Evolutionary conservation across 2,329 filamentous ascomycete species (phyloP), one percentile per base, ranked within the genome.

Genomic region (Didymellaceae sp.): DNA sequence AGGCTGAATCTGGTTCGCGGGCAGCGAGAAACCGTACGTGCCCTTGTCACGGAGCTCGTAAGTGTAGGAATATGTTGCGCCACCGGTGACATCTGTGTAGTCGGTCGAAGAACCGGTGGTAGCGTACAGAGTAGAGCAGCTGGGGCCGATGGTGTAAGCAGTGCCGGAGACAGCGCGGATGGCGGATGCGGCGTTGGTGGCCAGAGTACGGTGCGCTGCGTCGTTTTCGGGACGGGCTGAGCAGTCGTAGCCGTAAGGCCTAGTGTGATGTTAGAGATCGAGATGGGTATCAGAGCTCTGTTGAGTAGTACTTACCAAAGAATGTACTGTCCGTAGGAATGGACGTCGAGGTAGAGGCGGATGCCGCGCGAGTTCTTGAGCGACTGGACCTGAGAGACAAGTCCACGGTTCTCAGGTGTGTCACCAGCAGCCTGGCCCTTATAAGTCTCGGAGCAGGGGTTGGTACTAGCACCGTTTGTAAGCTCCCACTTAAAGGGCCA

Each of bases 271-370:
- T 54, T 46, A 47, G 38, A 6, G 5, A n/a, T n/a, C n/a, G n/a
- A n/a, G n/a, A n/a, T 6, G 10, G 9, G 17, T 18, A 13, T 2
- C 9, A 21, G 7, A 22, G 4, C 30, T n/a, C 2, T n/a, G 26
- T n/a, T 2, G 16, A 17, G 11, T 5, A 10, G 9, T 4, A 47
- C 62, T 56, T 57, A 65, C 61, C 61, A 64, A 6, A 67, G 59
- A 10, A 67, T 63, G 45, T 65, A 62, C 40, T 53, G 51, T 45
- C 51, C 51, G 17, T 49, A 54, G 5, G 39, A 52, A 33, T 88
- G 86, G 63, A 81, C 82, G 70, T 88, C 86, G 28, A 88, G 80
- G 64, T 81, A 88, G 1, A 86, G 75, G 54, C 82, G 78, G 38
- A 87, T 75, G 2, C 82, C 81, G 35, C 78, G 74, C 1, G 65